Evolutionary conservation across 2,329 filamentous ascomycete genomes (phyloP).

Genomic region (Blastomyces emzantsi): DNA sequence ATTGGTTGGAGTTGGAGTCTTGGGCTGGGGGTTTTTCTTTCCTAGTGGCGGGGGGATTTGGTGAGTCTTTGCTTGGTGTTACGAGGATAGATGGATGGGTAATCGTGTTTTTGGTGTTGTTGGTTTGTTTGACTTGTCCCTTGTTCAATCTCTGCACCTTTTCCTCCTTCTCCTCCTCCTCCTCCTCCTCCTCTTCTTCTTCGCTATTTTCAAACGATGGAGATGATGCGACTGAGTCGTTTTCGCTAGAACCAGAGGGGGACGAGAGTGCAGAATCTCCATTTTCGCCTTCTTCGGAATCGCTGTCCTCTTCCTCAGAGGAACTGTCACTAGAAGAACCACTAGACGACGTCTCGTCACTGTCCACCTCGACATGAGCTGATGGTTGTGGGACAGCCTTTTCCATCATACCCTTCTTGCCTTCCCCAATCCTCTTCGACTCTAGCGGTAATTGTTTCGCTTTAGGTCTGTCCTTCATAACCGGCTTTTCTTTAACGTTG

Average conservation of each 20-base stretch:
- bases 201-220: constrained; percentile 19
- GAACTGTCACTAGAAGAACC: constrained; percentile 22
- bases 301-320: constrained; percentile 20
- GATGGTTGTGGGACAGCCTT: constrained; percentile 18
- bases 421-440: constrained; percentile 11
- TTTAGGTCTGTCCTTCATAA: constrained; percentile 25
- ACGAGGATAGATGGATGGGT: background rate
- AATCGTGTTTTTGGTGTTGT: background rate
- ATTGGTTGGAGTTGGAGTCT: background rate
- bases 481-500: constrained; percentile 49
- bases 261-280: background rate
- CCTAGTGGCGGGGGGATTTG: constrained; percentile 37
- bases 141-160: background rate
- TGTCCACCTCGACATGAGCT: constrained; percentile 25
- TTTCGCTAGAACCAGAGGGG: background rate
- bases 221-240: background rate
- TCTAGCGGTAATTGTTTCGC: constrained; percentile 17
- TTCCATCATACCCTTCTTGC: constrained; percentile 13
- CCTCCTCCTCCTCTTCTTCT: constrained; percentile 20
- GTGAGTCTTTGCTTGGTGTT: constrained; percentile 36
- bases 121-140: constrained; percentile 8
- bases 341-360: constrained; percentile 20
- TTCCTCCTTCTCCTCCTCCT: constrained; percentile 20
- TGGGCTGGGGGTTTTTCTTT: constrained; percentile 33
- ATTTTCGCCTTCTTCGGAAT: background rate